Evolutionary conservation across 2,329 filamentous ascomycete genomes (phyloP), one percentile per base, ranked within the genome.

Genomic region (Huntiella savannae): DNA sequence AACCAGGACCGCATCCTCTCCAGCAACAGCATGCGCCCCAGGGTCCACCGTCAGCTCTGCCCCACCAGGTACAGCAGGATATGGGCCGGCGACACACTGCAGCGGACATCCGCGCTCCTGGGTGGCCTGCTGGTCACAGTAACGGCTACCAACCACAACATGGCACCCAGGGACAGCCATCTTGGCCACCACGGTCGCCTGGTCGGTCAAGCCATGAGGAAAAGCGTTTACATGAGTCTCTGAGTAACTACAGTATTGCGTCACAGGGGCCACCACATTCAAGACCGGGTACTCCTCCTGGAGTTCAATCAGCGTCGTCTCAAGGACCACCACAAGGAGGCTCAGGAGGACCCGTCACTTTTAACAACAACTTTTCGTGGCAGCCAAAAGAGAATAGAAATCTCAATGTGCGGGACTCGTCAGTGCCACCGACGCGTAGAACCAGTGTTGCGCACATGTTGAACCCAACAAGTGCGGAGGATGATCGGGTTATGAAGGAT

Each of bases 51-150:
- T 28, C 84, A 81, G 17, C 38, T 7, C 16, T 28, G 38, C 38
- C 38, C 1, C 22, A 28, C 22, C 22, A 28, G 40, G 13, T 28
- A 13, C 40, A 41, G 19, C n/a, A 12, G 15, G 75, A 78, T 33
- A 72, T 75, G 48, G 86, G 77, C 55, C 78, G 88, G 52, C 76
- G 88, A 51, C 91, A 98, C 62, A 98, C 91, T 1, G 88, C 87
- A 35, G 91, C 91, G 49, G 91, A 98, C 59, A 96, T 98, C 54
- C 79, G 91, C 45, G 80, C 87, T 55, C 16, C 16, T 15, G 45
- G 38, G 34, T 88, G 82, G 77, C 79, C 77, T 51, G 69, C 68
- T 5, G 16, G 53, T 52, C 37, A 68, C 73, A 19, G 81, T 79
- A 4, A 82, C 79, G 8, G 82, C 56, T 34, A 50, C 77, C 56